Evolutionary conservation across 2,329 filamentous ascomycete genomes (phyloP), one percentile per base, ranked within the genome.

Genomic region (Aspergillus sp.): DNA sequence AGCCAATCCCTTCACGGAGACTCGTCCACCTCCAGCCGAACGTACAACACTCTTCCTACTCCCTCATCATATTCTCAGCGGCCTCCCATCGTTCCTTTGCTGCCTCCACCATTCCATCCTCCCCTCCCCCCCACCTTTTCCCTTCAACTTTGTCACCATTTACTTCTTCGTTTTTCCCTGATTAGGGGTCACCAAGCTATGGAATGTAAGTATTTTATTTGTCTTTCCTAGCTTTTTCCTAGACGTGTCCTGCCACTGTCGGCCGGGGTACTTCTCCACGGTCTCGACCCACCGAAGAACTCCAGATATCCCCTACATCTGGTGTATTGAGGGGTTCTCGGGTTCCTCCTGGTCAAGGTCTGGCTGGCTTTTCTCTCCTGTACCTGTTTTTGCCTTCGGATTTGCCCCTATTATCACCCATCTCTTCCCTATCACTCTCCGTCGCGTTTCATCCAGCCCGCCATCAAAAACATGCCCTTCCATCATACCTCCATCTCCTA

Each of bases 121-220:
- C 57, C 59, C 61, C 54, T 61, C 60, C 60, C 61, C 60, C 62
- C 61, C 61, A 61, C 57, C 60, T 58, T 53, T 63, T 61, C 48
- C 49, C 60, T 66, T 68, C 66, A 64, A 49, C 61, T 64, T 68
- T 67, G 68, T 66, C 66, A 70, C 70, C 66, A 74, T 75, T 76
- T 67, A 66, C 70, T 68, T 61, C 63, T 65, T 68, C 63, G 67
- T 64, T 64, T 61, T 60, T 67, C 71, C 70, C 73, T 68, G 58
- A 66, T 68, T 73, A 74, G 79, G 81, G 80, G 78, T 79, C 77
- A 79, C 77, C 78, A 75, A 77, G 78, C 73, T 78, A 86, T 86
- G 84, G 83, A 84, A 79, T 82, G 84, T 86, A 77, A 84, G 83
- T 85, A 70, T 68, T 64, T 68, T 70, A 69, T 71, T 76, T 68